These are phyloP conservation scores for Fusarium sp. DNA, from an alignment of 2,329 filamentous ascomycete genomes.

Conservation along the genomic window DNA sequence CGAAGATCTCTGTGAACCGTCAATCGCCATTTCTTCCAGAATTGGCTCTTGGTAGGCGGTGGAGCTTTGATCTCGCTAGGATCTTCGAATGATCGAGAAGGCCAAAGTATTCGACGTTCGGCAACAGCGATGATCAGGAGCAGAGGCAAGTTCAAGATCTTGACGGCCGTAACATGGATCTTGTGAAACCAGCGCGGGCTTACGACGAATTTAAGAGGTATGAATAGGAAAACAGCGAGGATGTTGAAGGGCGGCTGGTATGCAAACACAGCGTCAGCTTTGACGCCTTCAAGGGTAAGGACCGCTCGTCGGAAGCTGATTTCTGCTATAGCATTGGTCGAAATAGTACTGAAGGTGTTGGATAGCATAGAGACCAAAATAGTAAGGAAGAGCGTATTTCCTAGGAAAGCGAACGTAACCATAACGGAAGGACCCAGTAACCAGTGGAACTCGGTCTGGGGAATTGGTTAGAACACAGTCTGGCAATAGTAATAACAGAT, in stretches of 20 bases:
- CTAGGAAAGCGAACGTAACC: constrained; percentile 86
- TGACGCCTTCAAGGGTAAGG: constrained; percentile 86
- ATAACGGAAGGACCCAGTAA: constrained; percentile 83
- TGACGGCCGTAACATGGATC: constrained; percentile 82
- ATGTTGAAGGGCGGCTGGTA: constrained; percentile 89
- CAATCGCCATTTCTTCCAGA: constrained; percentile 76
- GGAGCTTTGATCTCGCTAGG: constrained; percentile 37
- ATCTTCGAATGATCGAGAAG: constrained; percentile 37
- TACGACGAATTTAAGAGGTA: constrained; percentile 82
- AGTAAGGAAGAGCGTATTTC: constrained; percentile 89
- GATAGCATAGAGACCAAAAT: constrained; percentile 89
- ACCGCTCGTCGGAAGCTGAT: constrained; percentile 86
- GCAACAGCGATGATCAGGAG: constrained; percentile 77
- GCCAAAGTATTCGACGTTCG: constrained; percentile 78
- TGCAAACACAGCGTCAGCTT: constrained; percentile 84
- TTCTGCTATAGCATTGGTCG: constrained; percentile 81
- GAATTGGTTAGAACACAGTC: constrained; percentile 12
- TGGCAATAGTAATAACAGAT: neutral
- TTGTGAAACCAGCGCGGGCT: constrained; percentile 91
- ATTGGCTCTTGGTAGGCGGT: constrained; percentile 55
- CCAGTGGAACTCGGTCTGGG: constrained; percentile 77
- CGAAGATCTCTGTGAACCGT: constrained; percentile 78
- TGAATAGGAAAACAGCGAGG: constrained; percentile 76
- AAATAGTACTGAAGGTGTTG: constrained; percentile 85
- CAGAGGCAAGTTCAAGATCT: constrained; percentile 79